Base-by-base conservation (phyloP, 441 rosid genomes). In the Adansonia rubrostipa region DNA sequence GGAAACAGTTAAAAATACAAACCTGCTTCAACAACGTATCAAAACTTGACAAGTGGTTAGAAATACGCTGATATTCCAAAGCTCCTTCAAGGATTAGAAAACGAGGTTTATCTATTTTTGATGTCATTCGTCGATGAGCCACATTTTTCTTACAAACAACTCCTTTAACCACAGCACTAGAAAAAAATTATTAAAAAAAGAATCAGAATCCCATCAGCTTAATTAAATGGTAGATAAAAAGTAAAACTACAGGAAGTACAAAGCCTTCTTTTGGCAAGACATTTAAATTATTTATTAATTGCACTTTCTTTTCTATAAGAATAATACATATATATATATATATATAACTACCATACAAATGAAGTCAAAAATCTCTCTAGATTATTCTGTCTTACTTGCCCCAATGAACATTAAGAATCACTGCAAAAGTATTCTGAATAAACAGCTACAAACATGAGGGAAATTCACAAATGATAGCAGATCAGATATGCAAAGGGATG, bases 131-230 rank as follows among this genome's bases (percentile, higher is more conserved):
- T 78, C 96, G 90, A 83, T 92, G 96, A 77, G 96, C 94, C 83
- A 92, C 92, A 66, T 92, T 92, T 90, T 92, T 92, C 89, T 90
- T 92, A 73, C 94, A 92, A 79, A 90, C 94, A 83, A 92, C 96
- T 83, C 96, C 96, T 84, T 86, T 89, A 77, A 84, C 89, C 79
- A 92, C 91, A 85, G 83, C 74, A 84, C 96, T 92, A 77, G 73
- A 77, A 72, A 56, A 73, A 36, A 65, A n/a, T 40, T 9, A 53
- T 71, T 54, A 19, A 42, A 40, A 63, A 36, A 51, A 86, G 71
- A 44, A 88, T 71, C 71, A 78, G 73, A 82, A 28, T 54, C 57
- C 65, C 80, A 76, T 91, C 71, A 88, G 88, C 75, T 67, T 72
- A 44, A 74, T 44, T 40, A 61, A 56, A 79, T 65, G 64, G 78